Percentiles rank a stretch among this genome's conserved stretches.
Conservation (phyloP, 1,284 basidiomycete species). For the Earliella scabrosa region DNA sequence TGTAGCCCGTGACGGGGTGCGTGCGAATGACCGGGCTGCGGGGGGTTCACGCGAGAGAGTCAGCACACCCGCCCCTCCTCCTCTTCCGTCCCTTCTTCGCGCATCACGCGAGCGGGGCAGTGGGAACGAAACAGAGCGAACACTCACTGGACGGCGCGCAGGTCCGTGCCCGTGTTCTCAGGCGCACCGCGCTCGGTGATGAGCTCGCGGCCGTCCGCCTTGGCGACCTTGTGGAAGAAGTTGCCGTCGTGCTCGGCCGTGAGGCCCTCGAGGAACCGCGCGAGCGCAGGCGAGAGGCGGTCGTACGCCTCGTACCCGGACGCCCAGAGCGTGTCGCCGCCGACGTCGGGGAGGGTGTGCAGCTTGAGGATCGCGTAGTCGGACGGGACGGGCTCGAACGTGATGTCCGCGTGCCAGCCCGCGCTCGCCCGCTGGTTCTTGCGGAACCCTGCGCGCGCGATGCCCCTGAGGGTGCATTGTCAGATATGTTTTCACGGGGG, state of each 20-base stretch:
- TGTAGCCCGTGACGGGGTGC: constrained; percentile 70
- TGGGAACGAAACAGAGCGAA: constrained; percentile 29
- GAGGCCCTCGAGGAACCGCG: constrained; percentile 60
- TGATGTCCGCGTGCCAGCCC: constrained; percentile 69
- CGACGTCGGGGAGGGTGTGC: constrained; percentile 53
- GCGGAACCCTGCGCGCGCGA: constrained; percentile 40
- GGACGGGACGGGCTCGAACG: constrained; percentile 70
- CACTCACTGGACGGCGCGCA: constrained; percentile 58
- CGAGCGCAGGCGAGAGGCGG: constrained; percentile 59
- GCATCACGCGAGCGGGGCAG: background rate
- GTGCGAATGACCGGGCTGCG: constrained; percentile 51
- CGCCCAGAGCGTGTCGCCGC: constrained; percentile 48
- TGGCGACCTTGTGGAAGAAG: constrained; percentile 43
- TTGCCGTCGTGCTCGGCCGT: constrained; percentile 62
- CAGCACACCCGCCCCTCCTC: too few relatives aligned
- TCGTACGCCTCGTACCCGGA: constrained; percentile 70
- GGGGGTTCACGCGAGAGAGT: background rate
- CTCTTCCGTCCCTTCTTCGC: too few relatives aligned
- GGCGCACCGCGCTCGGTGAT: constrained; percentile 23
- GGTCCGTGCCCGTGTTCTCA: constrained; percentile 46
- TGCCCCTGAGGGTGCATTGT: constrained; percentile 36
- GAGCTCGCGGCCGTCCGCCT: constrained; percentile 6
- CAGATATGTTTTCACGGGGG: background rate
- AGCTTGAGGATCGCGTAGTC: constrained; percentile 70
- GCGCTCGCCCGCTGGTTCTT: constrained; percentile 39